Percentiles rank a stretch among this genome's conserved stretches.
Evolutionary conservation across 495 filamentous ascomycete genomes (phyloP).

Genomic region (Collariella sp.): DNA sequence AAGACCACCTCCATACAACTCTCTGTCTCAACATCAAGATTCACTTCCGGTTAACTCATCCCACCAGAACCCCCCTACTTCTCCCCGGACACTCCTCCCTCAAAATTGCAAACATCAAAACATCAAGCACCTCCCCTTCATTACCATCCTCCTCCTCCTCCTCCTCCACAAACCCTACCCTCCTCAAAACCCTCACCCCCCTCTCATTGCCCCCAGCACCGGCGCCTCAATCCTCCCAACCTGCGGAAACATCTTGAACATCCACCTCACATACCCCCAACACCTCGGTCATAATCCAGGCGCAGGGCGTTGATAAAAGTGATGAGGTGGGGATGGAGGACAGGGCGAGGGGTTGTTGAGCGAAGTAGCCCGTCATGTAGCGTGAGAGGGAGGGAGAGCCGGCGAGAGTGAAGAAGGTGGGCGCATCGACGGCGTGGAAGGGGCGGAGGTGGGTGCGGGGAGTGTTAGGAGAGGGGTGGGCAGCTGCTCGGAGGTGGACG

Average conservation of each 20-base stretch:
- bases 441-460: no score
- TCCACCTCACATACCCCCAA: constrained; percentile 25
- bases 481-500: no score
- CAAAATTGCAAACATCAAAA: constrained; percentile 25
- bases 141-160: constrained; percentile 31
- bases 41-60: no score
- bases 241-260: constrained; percentile 24
- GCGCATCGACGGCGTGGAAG: background rate
- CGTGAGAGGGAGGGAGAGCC: constrained; percentile 25
- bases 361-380: no score
- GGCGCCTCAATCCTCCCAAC: constrained; percentile 30
- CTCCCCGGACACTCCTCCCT: constrained; percentile 24
- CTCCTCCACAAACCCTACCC: constrained; percentile 32
- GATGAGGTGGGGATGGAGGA: no score
- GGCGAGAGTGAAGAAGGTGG: constrained; percentile 29
- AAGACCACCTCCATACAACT: no score
- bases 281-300: constrained; percentile 26
- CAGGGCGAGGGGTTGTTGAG: no score
- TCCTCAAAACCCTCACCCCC: constrained; percentile 29
- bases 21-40: no score
- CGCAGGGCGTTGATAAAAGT: no score
- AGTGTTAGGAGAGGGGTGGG: no score
- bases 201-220: constrained; percentile 25
- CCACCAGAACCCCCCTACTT: no score
- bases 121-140: constrained; percentile 27